Base-by-base conservation (phyloP, 768 basidiomycete species). In the Xerocomus brunneocitrinus region DNA sequence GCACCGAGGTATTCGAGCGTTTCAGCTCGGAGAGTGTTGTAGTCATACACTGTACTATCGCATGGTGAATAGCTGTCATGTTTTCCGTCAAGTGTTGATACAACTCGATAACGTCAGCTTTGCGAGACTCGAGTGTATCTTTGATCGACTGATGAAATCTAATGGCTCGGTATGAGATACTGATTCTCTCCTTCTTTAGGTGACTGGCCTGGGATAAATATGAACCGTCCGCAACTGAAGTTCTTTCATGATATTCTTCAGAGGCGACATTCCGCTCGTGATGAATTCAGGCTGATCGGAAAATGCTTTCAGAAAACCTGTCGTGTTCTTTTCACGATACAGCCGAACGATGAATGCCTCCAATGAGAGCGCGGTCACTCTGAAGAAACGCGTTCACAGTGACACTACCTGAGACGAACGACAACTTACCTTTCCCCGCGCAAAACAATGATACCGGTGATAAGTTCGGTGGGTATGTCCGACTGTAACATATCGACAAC, bases 211-310 rank as follows among this genome's bases (percentile, higher is more conserved):
- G 19, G 97, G 97, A 72, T 90, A 97, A 13, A 99, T 86, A 62
- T 91, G 85, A 6, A 94, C 92, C n/a, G 78, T 84, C 22, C 90
- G 81, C 43, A 98, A 74, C 58, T 94, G 91, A 7, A 98, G 78
- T 66, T 95, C 92, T 56, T 93, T 92, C 81, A 99, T 84, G 57
- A 95, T 88, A 49, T 87, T 93, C 62, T 85, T 89, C 22, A 99
- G 74, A 1, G 97, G 97, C 1, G 91, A 92, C 67, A 98, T 71
- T 1, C 95, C 95, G 57, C 84, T 91, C 0, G 89, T 94, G 56
- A 99, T 97, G 57, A 88, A 83, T 67, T 98, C 97, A 4, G 95
- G 94, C 62, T 98, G 89, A 68, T 98, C 97, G 2, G 93, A 91
- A 65, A 99, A 97, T 0, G 93, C 97, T 69, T 99, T 98, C 58